These are phyloP conservation scores for Castanea mollissima DNA, from an alignment of 306 rosid genomes.

Conservation along the genomic window DNA sequence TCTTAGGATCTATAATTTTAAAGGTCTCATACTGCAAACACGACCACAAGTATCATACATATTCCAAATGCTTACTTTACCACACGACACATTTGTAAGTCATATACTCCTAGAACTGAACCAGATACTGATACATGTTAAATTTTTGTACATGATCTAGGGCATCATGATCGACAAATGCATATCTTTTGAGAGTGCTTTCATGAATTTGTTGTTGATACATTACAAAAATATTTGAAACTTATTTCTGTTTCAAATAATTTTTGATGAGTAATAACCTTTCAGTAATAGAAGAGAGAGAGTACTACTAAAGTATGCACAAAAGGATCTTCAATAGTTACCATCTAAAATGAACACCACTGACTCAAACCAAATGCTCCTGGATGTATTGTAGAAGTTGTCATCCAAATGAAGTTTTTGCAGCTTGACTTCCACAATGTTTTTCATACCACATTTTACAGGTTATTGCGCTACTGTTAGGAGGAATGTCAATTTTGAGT, in stretches of 20 bases:
- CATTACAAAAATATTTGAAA: not conserved
- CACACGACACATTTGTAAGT: not conserved
- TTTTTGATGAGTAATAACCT: not conserved
- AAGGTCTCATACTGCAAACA: not conserved
- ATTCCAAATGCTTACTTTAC: not conserved
- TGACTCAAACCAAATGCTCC: not conserved
- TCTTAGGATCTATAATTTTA: not conserved
- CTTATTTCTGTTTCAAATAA: not conserved
- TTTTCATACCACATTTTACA: constrained; percentile 29
- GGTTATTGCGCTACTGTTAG: constrained; percentile 66
- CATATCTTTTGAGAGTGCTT: not conserved
- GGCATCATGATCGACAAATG: not conserved
- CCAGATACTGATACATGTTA: not conserved
- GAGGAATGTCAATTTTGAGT: constrained; percentile 52
- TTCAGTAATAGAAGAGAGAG: not conserved
- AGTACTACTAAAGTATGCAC: not conserved
- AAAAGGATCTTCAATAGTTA: not conserved
- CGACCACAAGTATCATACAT: not conserved
- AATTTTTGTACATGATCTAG: not conserved
- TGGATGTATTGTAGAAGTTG: not conserved
- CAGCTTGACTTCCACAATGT: constrained; percentile 3
- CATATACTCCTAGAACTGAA: not conserved
- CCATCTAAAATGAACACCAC: not conserved
- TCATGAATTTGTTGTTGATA: not conserved
- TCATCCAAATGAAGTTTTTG: not conserved